Base-by-base conservation (phyloP, 2,329 filamentous ascomycete species). In the Ophiostoma pallidulum region DNA sequence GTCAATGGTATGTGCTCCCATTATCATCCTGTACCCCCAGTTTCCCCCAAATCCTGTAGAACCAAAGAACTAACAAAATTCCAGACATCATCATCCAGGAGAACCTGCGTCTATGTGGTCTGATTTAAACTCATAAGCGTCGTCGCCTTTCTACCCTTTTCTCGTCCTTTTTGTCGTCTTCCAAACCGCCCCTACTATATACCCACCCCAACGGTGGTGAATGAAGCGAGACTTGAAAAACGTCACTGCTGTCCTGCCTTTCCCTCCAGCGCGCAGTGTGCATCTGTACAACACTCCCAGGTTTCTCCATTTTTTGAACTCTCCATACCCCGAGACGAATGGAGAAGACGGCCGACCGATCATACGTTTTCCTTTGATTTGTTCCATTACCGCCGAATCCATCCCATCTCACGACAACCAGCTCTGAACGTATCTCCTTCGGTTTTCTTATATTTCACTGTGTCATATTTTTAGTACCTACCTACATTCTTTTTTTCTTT, bases 51-150 rank as follows among this genome's bases (percentile, higher is more conserved):
- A 39, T 4, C 32, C 28, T 18, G n/a, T n/a, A n/a, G n/a, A n/a
- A n/a, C n/a, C n/a, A n/a, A 5, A 28, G 6, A 33, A 48, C 71
- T 81, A 69, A 84, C 60, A 6, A n/a, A 40, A 2, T 20, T 43
- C 2, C 57, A 95, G 92, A 98, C 72, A 98, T 98, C 67, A 98
- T 98, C 72, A 98, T 98, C 67, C 92, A 98, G 74, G 92, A 97
- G 72, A 98, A 98, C 72, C 81, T 98, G 56, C 85, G 92, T 38
- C 52, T 57, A 22, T 58, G 56, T 41, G 56, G 56, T 46, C 53
- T 58, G 29, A 57, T 58, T 41, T 58, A 54, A 48, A 37, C 16
- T 22, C 35, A 35, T 26, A 29, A 18, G 36, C 33, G 14, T 29
- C 33, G 14, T 29, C 16, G 22, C 19, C 16, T 44, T 39, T 14